phyloP scores from a whole-genome alignment of 2,329 filamentous ascomycete genomes.

The Periconia digitata region DNA sequence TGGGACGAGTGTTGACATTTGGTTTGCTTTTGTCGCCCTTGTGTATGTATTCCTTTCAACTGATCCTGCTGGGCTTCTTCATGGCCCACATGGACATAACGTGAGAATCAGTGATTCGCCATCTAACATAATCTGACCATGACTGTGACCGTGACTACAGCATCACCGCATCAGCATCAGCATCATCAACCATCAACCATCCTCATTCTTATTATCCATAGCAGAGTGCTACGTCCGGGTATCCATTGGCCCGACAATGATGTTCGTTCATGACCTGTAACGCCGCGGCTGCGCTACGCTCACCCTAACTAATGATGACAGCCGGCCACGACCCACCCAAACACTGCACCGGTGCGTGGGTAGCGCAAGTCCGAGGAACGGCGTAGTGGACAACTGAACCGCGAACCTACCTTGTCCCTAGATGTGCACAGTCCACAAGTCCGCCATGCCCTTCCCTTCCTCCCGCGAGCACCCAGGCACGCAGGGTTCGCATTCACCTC shows the following conservation, averaged over 20 bases:
- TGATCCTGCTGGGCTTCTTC: no score
- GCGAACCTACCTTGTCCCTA: constrained; percentile 12
- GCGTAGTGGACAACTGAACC: background rate
- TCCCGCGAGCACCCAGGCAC: constrained; percentile 38
- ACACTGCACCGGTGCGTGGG: constrained; percentile 2
- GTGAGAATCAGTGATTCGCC: background rate
- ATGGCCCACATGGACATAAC: background rate
- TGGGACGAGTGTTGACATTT: no score
- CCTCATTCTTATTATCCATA: background rate
- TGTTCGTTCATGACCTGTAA: background rate
- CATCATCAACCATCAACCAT: background rate
- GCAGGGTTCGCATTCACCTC: constrained; percentile 28
- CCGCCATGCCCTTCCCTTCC: constrained; percentile 26
- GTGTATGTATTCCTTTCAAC: no score
- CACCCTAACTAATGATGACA: constrained; percentile 4
- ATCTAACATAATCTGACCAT: no score
- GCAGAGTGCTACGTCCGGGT: background rate
- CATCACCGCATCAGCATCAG: background rate
- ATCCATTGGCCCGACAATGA: background rate
- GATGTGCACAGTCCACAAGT: constrained; percentile 7
- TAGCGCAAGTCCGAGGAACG: background rate
- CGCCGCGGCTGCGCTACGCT: constrained; percentile 4
- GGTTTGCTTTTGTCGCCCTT: no score
- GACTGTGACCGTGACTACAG: background rate
- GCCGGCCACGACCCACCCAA: constrained; percentile 1